Base-by-base conservation (phyloP, 441 rosid genomes). In the Populus hybrid region DNA sequence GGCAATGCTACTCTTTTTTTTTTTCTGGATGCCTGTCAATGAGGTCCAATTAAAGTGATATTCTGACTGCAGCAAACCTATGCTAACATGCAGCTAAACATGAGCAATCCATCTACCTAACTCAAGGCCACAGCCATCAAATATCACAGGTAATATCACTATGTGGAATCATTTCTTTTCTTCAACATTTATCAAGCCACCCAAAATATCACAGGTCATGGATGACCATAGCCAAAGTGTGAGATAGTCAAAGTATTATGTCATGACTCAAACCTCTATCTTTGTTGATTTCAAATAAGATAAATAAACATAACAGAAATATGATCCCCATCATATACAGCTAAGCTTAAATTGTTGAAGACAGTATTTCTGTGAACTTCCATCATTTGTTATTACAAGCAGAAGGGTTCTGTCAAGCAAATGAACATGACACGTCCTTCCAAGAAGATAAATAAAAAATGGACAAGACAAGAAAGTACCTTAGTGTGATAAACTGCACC, bases 401-500 rank as follows among this genome's bases (percentile, higher is more conserved):
- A 64, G 46, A 18, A 6, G 61, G 61, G 61, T 54, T 18, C 30
- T 65, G 32, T 65, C 30, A 73, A 28, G 50, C 46, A 67, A 21
- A 57, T 26, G 34, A 23, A 67, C 59, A 34, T 54, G 21, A 54
- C 61, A 54, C 59, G 11, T 35, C 67, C 63, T 20, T 32, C 11
- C 1, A 34, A 61, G 36, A 35, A 12, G 4, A 32, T 16, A 10
- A 7, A 20, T 63, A 26, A n/a, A 30, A 72, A 50, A 76, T 3
- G 26, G 20, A 57, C 26, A 65, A 3, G 28, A 28, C 70, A 57
- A 67, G 70, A 80, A 54, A 73, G 28, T 57, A 93, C 99, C 96
- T 95, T 92, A 40, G 99, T 96, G 88, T 96, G 99, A 86, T 96
- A 96, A 67, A 96, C 95, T 74, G 93, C 95, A 85, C 91, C 84